Evolutionary conservation across 2,329 filamentous ascomycete species (phyloP).

Genomic region (Neopestalotiopsis clavispora): DNA sequence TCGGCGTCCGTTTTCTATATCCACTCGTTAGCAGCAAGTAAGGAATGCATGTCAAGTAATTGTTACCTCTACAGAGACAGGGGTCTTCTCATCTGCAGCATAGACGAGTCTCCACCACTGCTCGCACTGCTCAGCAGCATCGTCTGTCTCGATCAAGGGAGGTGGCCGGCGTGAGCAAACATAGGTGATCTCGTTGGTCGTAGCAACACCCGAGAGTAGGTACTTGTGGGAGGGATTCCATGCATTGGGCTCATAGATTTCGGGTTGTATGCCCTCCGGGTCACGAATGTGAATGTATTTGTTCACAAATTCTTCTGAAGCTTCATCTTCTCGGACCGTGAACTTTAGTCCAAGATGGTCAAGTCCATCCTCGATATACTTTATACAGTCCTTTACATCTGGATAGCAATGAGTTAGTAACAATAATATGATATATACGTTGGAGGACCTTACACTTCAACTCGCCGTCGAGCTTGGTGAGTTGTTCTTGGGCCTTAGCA

Average conservation of each 20-base stretch:
- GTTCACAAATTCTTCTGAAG: slow-evolving; percentile 27
- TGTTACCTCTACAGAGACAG: slow-evolving; percentile 55
- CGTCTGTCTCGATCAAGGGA: slow-evolving; percentile 48
- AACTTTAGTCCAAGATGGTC: slow-evolving; percentile 32
- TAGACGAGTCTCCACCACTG: slow-evolving; percentile 64
- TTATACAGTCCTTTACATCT: slow-evolving; percentile 26
- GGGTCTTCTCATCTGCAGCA: slow-evolving; percentile 40
- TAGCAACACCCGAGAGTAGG: slow-evolving; percentile 56
- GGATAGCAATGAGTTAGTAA: neutral
- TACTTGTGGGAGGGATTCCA: slow-evolving; percentile 49
- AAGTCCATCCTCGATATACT: slow-evolving; percentile 26
- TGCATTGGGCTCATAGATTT: slow-evolving; percentile 37
- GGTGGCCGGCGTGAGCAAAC: slow-evolving; percentile 50
- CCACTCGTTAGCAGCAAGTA: neutral
- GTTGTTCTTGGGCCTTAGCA: slow-evolving; percentile 35
- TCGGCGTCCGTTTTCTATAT: slow-evolving; percentile 52
- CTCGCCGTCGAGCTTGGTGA: slow-evolving; percentile 38
- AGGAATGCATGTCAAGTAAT: too few relatives aligned
- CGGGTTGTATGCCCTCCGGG: slow-evolving; percentile 22
- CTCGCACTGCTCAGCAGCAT: slow-evolving; percentile 39
- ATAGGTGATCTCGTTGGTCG: slow-evolving; percentile 52
- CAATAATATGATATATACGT: neutral
- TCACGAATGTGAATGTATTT: slow-evolving; percentile 27
- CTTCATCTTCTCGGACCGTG: slow-evolving; percentile 37
- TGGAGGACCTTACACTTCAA: slow-evolving; percentile 39